Base-by-base conservation (phyloP, 441 rosid genomes). In the Erodium moschatum region DNA sequence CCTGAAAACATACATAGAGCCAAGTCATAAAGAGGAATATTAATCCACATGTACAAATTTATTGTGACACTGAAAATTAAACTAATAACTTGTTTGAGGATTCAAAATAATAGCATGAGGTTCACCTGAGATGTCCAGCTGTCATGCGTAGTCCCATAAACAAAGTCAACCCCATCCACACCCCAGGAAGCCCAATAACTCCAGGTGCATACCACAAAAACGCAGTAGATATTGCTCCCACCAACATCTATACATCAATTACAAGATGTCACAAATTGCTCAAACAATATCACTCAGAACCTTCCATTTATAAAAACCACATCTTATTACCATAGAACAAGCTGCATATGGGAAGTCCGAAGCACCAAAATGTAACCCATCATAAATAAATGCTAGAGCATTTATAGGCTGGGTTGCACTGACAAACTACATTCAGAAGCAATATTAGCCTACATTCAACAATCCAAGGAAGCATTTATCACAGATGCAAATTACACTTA, bases 271-370 rank as follows among this genome's bases (percentile, higher is more conserved):
- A 79, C 38, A 60, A 60, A 65, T 46, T 27, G 27, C 27, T 24
- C 27, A 24, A 24, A 24, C 27, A 24, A 24, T 24, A 24, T 24
- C 27, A 24, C 27, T 24, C 27, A 24, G 2, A 24, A 24, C 27
- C 27, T 24, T 24, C 27, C 2, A 24, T 24, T 11, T 40, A 5
- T 40, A 40, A 40, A 40, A 40, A 11, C 9, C 46, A 42, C 67
- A 54, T 56, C 27, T 24, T 24, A 79, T 72, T 78, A 89, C 92
- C 99, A 89, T 91, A 54, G 99, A 89, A 52, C 68, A 65, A 46
- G 99, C 98, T 72, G 98, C 96, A 71, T 91, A 94, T 12, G 84
- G 81, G 77, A 94, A 94, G 84, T 94, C 99, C 1, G 97, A 94
- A 80, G 89, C 89, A 20, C 99, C 99, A 73, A 82, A 94, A 73